These are phyloP conservation scores for Collybiopsis luxurians DNA, from an alignment of 768 basidiomycete species.

Conservation along the genomic window DNA sequence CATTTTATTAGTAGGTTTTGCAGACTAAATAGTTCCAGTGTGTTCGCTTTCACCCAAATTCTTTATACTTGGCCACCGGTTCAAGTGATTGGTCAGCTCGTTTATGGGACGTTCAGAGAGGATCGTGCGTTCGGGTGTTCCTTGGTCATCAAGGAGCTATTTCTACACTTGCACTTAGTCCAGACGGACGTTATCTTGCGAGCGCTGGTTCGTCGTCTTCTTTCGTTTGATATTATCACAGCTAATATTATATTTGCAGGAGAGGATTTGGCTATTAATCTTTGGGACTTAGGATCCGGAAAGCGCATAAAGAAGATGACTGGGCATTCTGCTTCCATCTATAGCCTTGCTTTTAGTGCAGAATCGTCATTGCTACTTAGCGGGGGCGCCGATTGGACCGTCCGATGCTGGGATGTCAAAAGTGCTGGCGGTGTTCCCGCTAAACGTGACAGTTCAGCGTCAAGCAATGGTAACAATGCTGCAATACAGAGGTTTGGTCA, in stretches of 20 bases:
- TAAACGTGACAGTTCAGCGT: slow-evolving; percentile 56
- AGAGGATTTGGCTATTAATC: slow-evolving; percentile 88
- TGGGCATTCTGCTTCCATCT: slow-evolving; percentile 87
- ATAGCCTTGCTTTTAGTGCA: slow-evolving; percentile 87
- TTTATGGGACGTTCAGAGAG: slow-evolving; percentile 97
- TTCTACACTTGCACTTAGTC: slow-evolving; percentile 83
- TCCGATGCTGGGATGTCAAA: slow-evolving; percentile 98
- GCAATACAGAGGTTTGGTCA: slow-evolving; percentile 38
- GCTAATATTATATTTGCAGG: slow-evolving; percentile 36
- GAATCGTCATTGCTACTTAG: slow-evolving; percentile 91
- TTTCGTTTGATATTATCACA: neutral
- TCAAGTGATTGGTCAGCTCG: slow-evolving; percentile 96
- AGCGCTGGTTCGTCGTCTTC: slow-evolving; percentile 62
- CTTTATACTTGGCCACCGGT: slow-evolving; percentile 93
- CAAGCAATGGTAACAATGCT: slow-evolving; percentile 28
- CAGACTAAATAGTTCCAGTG: slow-evolving; percentile 58
- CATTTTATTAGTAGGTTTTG: too few species aligned
- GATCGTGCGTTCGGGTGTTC: slow-evolving; percentile 91
- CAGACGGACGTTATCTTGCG: slow-evolving; percentile 92
- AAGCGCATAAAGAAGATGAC: slow-evolving; percentile 95
- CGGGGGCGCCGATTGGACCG: slow-evolving; percentile 93
- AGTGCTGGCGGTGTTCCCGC: slow-evolving; percentile 59
- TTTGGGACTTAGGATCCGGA: slow-evolving; percentile 97
- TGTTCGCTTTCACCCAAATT: slow-evolving; percentile 96
- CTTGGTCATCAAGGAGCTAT: slow-evolving; percentile 92